Percentiles rank a stretch among this genome's conserved stretches.
These are phyloP conservation scores for Cyclotella choctawhatcheeana DNA, from an alignment of 108 stramenopile species.

Conservation along the genomic window DNA sequence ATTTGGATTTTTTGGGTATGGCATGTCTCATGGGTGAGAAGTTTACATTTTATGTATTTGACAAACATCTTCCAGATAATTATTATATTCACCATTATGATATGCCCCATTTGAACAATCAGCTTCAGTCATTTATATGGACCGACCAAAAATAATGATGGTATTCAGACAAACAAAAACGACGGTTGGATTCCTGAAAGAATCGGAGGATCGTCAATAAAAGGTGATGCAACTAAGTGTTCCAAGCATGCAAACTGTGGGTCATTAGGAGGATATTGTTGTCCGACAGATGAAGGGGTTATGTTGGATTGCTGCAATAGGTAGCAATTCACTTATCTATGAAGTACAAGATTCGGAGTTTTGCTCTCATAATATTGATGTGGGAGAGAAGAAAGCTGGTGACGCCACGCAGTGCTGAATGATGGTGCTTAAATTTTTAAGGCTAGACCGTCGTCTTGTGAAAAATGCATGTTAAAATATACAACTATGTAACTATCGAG, in stretches of 20 bases:
- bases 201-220: neutral
- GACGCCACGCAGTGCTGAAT: too few relatives aligned
- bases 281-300: conserved; percentile 32
- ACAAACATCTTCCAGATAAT: too few relatives aligned
- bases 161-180: conserved; percentile 19
- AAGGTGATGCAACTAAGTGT: conserved; percentile 16
- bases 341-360: too few relatives aligned
- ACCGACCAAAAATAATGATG: conserved; percentile 23
- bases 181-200: conserved; percentile 17
- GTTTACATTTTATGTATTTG: neutral
- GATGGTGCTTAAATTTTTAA: too few relatives aligned
- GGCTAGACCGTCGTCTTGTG: too few relatives aligned
- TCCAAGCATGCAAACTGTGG: conserved; percentile 30
- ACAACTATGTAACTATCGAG: conserved; percentile 15
- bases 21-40: conserved; percentile 53
- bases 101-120: neutral
- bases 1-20: conserved; percentile 49
- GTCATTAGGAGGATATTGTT: conserved; percentile 35
- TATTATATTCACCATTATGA: neutral
- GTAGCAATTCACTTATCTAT: too few relatives aligned
- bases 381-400: too few relatives aligned
- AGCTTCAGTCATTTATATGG: conserved; percentile 45
- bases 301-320: conserved; percentile 41
- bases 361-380: too few relatives aligned
- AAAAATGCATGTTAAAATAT: conserved; percentile 17